These are phyloP conservation scores for Syncephalastrum contaminatum DNA, from an alignment of 371 early-diverging fungal genomes.

Conservation along the genomic window DNA sequence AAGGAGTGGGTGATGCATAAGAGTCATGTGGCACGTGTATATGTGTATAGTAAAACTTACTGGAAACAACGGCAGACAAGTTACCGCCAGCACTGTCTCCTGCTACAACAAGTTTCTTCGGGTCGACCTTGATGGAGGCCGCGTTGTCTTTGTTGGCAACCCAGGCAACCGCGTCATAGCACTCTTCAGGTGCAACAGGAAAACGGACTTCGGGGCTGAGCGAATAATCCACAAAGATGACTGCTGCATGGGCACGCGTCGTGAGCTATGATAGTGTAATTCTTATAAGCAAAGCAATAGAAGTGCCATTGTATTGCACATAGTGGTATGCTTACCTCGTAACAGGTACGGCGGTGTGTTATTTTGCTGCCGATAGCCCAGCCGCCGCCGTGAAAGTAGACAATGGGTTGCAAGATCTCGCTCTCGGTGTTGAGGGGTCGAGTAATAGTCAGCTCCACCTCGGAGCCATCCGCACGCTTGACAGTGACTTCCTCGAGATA, in stretches of 20 bases:
- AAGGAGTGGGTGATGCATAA: background rate
- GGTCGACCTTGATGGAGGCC: conserved; percentile 17
- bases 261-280: conserved; percentile 4
- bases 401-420: conserved; percentile 6
- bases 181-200: conserved; percentile 31
- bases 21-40: no score
- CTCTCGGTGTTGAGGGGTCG: conserved; percentile 12
- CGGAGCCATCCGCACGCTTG: conserved; percentile 5
- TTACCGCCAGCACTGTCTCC: conserved; percentile 42
- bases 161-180: conserved; percentile 31
- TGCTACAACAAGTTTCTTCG: conserved; percentile 20
- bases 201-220: conserved; percentile 29
- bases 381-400: conserved; percentile 22
- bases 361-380: conserved; percentile 17
- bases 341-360: conserved; percentile 3
- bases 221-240: conserved; percentile 26
- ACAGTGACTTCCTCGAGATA: background rate
- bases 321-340: conserved; percentile 10
- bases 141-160: conserved; percentile 14
- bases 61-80: conserved; percentile 20
- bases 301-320: no score
- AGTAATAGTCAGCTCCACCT: background rate
- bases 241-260: conserved; percentile 9
- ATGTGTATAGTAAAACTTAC: background rate
- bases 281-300: no score